Evolutionary conservation across 2,329 filamentous ascomycete species (phyloP).

Genomic region (Aspergillus sp.): DNA sequence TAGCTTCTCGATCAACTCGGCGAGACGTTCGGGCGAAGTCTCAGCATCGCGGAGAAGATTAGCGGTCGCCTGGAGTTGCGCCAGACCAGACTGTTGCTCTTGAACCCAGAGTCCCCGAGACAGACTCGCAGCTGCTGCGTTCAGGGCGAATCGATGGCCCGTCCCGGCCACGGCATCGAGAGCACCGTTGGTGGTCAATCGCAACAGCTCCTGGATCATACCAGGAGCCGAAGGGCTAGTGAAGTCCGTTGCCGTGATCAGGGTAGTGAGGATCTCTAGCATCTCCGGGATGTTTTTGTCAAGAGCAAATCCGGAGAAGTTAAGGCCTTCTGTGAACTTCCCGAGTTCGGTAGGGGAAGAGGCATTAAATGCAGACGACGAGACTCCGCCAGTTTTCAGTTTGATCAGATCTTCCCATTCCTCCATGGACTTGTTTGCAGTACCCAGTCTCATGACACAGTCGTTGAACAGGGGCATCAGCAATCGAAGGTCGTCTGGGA

Average conservation of each 20-base stretch:
- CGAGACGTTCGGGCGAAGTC: slow-evolving; percentile 66
- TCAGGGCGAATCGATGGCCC: slow-evolving; percentile 82
- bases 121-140: slow-evolving; percentile 77
- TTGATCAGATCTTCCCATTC: slow-evolving; percentile 95
- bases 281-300: slow-evolving; percentile 89
- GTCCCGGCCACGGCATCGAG: slow-evolving; percentile 89
- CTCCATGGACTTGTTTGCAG: slow-evolving; percentile 84
- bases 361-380: slow-evolving; percentile 78
- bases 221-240: slow-evolving; percentile 76
- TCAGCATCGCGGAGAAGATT: slow-evolving; percentile 69
- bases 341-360: slow-evolving; percentile 72
- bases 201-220: slow-evolving; percentile 82
- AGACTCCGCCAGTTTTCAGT: slow-evolving; percentile 89
- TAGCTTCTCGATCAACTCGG: slow-evolving; percentile 76
- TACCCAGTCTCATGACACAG: slow-evolving; percentile 89
- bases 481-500: slow-evolving; percentile 81
- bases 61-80: slow-evolving; percentile 82
- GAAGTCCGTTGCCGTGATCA: slow-evolving; percentile 88
- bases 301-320: slow-evolving; percentile 81
- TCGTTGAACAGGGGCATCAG: slow-evolving; percentile 89
- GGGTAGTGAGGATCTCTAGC: slow-evolving; percentile 77
- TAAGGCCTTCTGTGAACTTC: slow-evolving; percentile 74
- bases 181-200: slow-evolving; percentile 82
- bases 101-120: slow-evolving; percentile 69
- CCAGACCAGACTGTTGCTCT: slow-evolving; percentile 86